These are phyloP conservation scores for Discostella stelligeroides DNA, from an alignment of 108 stramenopile genomes.

Conservation along the genomic window DNA sequence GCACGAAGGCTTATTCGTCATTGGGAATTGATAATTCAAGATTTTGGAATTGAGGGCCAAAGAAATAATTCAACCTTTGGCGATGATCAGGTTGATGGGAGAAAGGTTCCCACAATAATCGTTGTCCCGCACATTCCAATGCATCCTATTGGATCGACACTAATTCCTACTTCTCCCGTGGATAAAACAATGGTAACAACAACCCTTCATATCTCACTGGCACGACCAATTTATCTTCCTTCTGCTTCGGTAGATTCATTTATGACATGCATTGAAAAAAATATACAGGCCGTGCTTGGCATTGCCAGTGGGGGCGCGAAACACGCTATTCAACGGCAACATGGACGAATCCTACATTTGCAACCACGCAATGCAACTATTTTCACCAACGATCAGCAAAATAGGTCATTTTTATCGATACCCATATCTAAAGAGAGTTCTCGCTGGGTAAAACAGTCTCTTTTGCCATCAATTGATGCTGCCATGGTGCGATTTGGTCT, in stretches of 20 bases:
- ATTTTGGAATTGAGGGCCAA: background rate
- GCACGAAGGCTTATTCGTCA: constrained; percentile 25
- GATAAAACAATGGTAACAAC: background rate
- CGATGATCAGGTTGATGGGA: background rate
- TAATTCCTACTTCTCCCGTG: background rate
- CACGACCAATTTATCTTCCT: constrained; percentile 41
- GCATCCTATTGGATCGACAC: constrained; percentile 7
- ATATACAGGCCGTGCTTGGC: constrained; percentile 11
- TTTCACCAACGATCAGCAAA: constrained; percentile 35
- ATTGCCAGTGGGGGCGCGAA: background rate
- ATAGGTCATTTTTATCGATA: constrained; percentile 38
- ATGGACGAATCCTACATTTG: constrained; percentile 18
- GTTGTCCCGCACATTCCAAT: constrained; percentile 43
- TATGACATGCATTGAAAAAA: constrained; percentile 23
- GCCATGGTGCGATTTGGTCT: constrained; percentile 36
- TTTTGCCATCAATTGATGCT: constrained; percentile 40
- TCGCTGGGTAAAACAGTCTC: constrained; percentile 28
- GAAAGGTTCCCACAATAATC: background rate
- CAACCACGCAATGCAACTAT: constrained; percentile 29
- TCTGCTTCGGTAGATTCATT: constrained; percentile 43
- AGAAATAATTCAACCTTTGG: constrained; percentile 4
- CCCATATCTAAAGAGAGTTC: constrained; percentile 26
- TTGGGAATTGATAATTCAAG: constrained; percentile 16
- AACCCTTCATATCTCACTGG: constrained; percentile 27
- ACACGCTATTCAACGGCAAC: background rate